phyloP scores from a whole-genome alignment of 2,329 filamentous ascomycete species.

The Penicillium verrucosum region DNA sequence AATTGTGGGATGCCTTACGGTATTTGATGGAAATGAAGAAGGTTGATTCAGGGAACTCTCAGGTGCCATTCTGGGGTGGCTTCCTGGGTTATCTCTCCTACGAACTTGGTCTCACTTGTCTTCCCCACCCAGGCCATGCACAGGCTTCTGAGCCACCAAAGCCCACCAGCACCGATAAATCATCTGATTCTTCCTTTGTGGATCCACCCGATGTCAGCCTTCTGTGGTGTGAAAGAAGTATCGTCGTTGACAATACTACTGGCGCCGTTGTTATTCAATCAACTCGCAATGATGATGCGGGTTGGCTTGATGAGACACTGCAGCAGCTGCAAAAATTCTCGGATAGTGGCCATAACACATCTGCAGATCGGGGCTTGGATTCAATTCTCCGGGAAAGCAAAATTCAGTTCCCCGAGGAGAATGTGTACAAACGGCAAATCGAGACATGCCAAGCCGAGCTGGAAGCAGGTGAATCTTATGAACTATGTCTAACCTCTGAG shows the following conservation, averaged over 20 bases:
- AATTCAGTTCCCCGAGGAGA: slow-evolving; percentile 37
- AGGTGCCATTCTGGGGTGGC: slow-evolving; percentile 70
- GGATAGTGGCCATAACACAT: slow-evolving; percentile 1
- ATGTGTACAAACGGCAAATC: slow-evolving; percentile 65
- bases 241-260: slow-evolving; percentile 70
- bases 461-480: slow-evolving; percentile 76
- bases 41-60: slow-evolving; percentile 32
- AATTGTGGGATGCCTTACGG: slow-evolving; percentile 37
- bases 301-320: slow-evolving; percentile 42
- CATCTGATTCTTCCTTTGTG: slow-evolving; percentile 23
- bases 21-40: slow-evolving; percentile 43
- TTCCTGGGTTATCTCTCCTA: slow-evolving; percentile 84
- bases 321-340: slow-evolving; percentile 25
- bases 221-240: slow-evolving; percentile 70
- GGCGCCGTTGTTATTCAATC: slow-evolving; percentile 65
- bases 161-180: neutral
- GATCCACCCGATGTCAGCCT: slow-evolving; percentile 68
- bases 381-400: slow-evolving; percentile 30
- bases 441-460: slow-evolving; percentile 67
- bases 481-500: slow-evolving; percentile 77
- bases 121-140: slow-evolving; percentile 50
- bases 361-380: slow-evolving; percentile 28
- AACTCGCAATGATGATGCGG: slow-evolving; percentile 50
- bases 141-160: slow-evolving; percentile 18
- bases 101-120: slow-evolving; percentile 65